Base-by-base conservation (phyloP, 2,329 filamentous ascomycete genomes). In the Monosporascus sp. region DNA sequence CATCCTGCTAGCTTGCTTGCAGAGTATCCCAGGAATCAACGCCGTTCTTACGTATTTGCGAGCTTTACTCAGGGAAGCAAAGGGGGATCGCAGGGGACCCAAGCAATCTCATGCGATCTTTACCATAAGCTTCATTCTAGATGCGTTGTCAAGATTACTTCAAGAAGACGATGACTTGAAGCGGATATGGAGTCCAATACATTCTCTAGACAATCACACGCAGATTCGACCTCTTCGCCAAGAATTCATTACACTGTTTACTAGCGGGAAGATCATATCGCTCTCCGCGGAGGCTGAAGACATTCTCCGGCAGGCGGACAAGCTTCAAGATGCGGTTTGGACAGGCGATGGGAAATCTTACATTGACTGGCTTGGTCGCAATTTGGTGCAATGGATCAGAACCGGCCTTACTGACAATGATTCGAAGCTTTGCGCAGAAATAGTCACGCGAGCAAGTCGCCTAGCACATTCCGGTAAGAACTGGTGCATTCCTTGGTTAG, bases 21-120 rank as follows among this genome's bases (percentile, higher is more conserved):
- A 78, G 52, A 96, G 85, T 64, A 75, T 94, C 17, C 79, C 86
- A 2, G 92, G 91, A 0, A 69, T 96, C 35, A 93, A 90, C 56
- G 87, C 89, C n/a, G 66, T 92, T 27, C 68, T 91, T 9, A 78
- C 84, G n/a, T 83, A 87, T 50, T 72, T 96, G 31, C 84, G 82
- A 54, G 75, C 79, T 20, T 72, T 89, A 18, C 77, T 85, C 7
- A 75, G 77, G 47, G 76, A 81, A 56, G 71, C 71, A 14, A 80
- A 74, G 49, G 59, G 68, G 0, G 69, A 70, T 8, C 55, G 63
- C 1, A 65, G 71, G 51, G 69, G 68, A 24, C 47, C 68, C 0
- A 75, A 72, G 54, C 66, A 73, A 6, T 69, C 73, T 0, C 73
- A 78, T 52, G 50, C 75, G 3, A 55, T 65, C 5, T 68, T 80